phyloP scores from a whole-genome alignment of 345 rosid genomes.

The Ailanthus altissimus region DNA sequence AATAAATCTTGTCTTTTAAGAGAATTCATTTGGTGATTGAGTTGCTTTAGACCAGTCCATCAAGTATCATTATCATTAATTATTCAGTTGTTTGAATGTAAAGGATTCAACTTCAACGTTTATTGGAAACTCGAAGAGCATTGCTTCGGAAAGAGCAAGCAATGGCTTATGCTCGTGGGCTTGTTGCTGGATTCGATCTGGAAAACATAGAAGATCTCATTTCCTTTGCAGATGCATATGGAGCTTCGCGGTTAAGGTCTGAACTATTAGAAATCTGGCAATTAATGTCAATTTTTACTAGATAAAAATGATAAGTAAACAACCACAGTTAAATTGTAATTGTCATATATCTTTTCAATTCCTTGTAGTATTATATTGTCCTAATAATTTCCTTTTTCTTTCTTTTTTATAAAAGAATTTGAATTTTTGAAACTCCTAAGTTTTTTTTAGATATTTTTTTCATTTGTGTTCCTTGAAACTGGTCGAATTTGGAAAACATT shows the following conservation, averaged over 20 bases:
- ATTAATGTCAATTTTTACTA: not conserved
- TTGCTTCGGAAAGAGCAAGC: conserved; percentile 82
- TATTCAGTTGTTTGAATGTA: conserved; percentile 22
- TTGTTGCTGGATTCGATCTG: conserved; percentile 74
- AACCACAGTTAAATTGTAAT: not conserved
- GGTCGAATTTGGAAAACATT: not conserved
- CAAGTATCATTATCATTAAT: conserved; percentile 16
- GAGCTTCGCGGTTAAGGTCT: conserved; percentile 76
- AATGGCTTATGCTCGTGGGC: conserved; percentile 83
- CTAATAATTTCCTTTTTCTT: not conserved
- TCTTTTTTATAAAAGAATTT: not conserved
- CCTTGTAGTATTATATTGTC: not conserved
- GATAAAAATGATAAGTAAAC: not conserved
- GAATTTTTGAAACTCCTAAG: not conserved
- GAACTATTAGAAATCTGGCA: not conserved
- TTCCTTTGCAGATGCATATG: conserved; percentile 73
- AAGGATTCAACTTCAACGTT: conserved; percentile 75
- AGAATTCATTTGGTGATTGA: conserved; percentile 3
- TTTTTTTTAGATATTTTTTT: not conserved
- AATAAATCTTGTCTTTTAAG: conserved; percentile 25
- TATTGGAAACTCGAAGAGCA: conserved; percentile 64
- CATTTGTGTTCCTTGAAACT: not conserved
- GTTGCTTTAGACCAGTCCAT: conserved; percentile 1
- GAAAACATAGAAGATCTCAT: conserved; percentile 72
- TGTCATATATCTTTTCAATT: not conserved